Evolutionary conservation across 2,329 filamentous ascomycete species (phyloP).

Genomic region (Claviceps purpurea): DNA sequence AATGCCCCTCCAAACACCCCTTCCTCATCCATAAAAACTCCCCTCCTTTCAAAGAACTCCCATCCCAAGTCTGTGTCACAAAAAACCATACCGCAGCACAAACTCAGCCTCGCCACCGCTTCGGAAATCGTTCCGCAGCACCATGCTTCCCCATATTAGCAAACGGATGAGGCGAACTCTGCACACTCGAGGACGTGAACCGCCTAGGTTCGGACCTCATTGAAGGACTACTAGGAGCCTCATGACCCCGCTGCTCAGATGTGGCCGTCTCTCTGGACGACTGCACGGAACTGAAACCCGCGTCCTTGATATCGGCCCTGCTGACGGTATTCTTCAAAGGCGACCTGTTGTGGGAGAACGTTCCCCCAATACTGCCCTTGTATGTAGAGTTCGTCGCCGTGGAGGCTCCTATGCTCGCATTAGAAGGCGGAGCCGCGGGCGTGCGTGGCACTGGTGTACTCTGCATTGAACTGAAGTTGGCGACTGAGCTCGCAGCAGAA

Average conservation of each 20-base stretch:
- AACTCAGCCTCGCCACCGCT: slow-evolving; percentile 2
- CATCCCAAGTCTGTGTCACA: not conserved
- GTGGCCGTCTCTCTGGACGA: slow-evolving; percentile 51
- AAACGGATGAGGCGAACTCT: slow-evolving; percentile 24
- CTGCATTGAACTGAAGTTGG: not conserved
- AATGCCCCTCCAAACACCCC: slow-evolving; percentile 1
- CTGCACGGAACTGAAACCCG: slow-evolving; percentile 32
- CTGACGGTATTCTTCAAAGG: slow-evolving; percentile 67
- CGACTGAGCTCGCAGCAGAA: slow-evolving; percentile 9
- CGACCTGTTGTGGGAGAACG: slow-evolving; percentile 68
- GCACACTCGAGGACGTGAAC: slow-evolving; percentile 11
- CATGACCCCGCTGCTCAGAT: slow-evolving; percentile 33
- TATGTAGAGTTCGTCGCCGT: slow-evolving; percentile 18
- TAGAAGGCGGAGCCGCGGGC: slow-evolving; percentile 14
- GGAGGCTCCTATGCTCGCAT: slow-evolving; percentile 9
- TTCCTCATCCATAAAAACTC: not conserved
- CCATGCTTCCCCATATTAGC: slow-evolving; percentile 22
- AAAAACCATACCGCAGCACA: not conserved
- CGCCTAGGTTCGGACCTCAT: slow-evolving; percentile 23
- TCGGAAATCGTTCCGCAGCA: slow-evolving; percentile 29
- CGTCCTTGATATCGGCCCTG: slow-evolving; percentile 41
- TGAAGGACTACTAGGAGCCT: slow-evolving; percentile 25
- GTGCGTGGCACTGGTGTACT: not conserved
- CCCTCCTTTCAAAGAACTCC: not conserved
- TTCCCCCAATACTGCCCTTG: slow-evolving; percentile 61